Evolutionary conservation across 208 protist genomes (phyloP).

Genomic region (Crithidia fasciculata): DNA sequence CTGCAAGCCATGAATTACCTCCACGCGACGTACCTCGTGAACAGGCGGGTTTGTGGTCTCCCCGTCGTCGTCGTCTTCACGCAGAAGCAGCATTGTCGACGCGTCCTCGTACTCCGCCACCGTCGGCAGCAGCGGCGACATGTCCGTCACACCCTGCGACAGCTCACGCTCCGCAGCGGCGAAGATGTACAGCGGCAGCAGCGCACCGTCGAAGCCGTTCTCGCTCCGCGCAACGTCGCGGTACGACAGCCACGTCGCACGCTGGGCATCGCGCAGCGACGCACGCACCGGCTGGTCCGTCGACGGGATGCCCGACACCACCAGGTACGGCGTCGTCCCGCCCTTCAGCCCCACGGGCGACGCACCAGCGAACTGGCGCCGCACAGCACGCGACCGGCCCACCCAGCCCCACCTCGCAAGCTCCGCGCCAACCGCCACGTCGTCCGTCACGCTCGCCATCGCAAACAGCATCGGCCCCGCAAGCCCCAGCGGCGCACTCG

Average conservation of each 20-base stretch:
- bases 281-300: slow-evolving; percentile 7
- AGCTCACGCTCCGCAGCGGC: slow-evolving; percentile 6
- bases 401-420: slow-evolving; percentile 14
- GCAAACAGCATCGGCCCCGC: slow-evolving; percentile 20
- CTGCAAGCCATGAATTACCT: not conserved
- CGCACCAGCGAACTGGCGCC: slow-evolving; percentile 8
- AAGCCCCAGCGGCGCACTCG: slow-evolving; percentile 5
- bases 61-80: not conserved
- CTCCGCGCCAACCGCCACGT: slow-evolving; percentile 14
- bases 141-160: not conserved
- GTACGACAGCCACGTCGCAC: not conserved
- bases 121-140: slow-evolving; percentile 15
- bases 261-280: slow-evolving; percentile 2
- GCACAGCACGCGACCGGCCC: not conserved
- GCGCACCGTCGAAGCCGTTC: slow-evolving; percentile 9
- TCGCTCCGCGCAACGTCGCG: not conserved
- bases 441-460: slow-evolving; percentile 28
- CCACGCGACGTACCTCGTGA: slow-evolving; percentile 1
- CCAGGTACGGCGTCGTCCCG: slow-evolving; percentile 14
- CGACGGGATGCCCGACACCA: slow-evolving; percentile 13
- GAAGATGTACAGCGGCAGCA: slow-evolving; percentile 17
- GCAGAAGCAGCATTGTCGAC: not conserved
- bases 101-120: slow-evolving; percentile 17
- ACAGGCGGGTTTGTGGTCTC: not conserved
- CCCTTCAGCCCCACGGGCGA: not conserved